Evolutionary conservation across 176 grass and related monocot genomes (phyloP).

Genomic region (Musa schizocarpa): DNA sequence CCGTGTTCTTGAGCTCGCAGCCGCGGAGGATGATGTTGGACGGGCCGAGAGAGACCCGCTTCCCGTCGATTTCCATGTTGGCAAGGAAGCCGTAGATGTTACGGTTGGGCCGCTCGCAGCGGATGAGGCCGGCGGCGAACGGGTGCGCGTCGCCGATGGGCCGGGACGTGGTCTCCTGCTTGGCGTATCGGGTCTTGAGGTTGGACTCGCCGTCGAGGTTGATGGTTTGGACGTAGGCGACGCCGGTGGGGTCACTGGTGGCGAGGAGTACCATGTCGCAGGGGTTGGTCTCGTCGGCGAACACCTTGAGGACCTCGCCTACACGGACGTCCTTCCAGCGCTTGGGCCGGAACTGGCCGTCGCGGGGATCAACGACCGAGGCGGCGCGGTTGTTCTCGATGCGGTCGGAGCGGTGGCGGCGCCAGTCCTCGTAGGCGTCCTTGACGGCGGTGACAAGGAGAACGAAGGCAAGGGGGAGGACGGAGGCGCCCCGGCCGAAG

Average conservation of each 20-base stretch:
- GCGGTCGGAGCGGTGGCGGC: conserved; percentile 25
- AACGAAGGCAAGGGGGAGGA: conserved; percentile 23
- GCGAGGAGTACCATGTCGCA: conserved; percentile 23
- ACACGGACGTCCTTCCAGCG: conserved; percentile 22
- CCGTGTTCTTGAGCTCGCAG: conserved; percentile 20
- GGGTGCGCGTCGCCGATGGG: background rate
- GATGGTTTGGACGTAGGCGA: conserved; percentile 25
- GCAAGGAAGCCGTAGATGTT: conserved; percentile 22
- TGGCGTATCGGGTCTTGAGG: conserved; percentile 26
- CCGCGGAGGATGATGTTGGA: conserved; percentile 21
- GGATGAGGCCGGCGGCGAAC: conserved; percentile 2
- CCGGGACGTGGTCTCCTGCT: conserved; percentile 16
- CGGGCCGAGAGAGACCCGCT: conserved; percentile 14
- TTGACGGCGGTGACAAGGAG: conserved; percentile 29
- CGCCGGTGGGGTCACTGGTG: conserved; percentile 22
- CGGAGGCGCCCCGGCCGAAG: conserved; percentile 25
- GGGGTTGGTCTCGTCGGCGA: conserved; percentile 19
- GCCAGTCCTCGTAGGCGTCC: conserved; percentile 29
- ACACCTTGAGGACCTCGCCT: conserved; percentile 8
- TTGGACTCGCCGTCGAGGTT: conserved; percentile 28
- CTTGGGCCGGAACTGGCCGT: conserved; percentile 3
- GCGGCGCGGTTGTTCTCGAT: conserved; percentile 19
- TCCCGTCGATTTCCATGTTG: conserved; percentile 11
- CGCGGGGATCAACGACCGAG: background rate
- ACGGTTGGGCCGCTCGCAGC: conserved; percentile 18